These are phyloP conservation scores for Talaromyces atroroseus DNA, from an alignment of 2,329 filamentous ascomycete genomes.

Conservation along the genomic window DNA sequence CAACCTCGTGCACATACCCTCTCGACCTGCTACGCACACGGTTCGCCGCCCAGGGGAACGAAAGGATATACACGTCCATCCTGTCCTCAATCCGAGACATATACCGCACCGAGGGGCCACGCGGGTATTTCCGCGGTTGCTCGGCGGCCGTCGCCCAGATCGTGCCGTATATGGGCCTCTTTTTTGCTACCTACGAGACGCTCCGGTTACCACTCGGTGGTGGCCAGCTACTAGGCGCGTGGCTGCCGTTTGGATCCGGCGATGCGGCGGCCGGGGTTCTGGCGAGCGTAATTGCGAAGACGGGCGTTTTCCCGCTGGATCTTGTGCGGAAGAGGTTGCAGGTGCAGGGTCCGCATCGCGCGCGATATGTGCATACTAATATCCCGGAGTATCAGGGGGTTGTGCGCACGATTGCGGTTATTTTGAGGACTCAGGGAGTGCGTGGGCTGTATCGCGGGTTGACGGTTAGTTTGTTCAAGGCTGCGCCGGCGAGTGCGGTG, in stretches of 20 bases:
- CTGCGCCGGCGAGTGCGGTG: slow-evolving; percentile 84
- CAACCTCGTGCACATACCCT: slow-evolving; percentile 82
- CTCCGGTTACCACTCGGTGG: slow-evolving; percentile 56
- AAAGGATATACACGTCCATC: slow-evolving; percentile 73
- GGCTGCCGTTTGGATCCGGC: slow-evolving; percentile 66
- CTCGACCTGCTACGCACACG: slow-evolving; percentile 88
- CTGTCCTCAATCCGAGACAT: slow-evolving; percentile 67
- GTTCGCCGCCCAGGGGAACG: slow-evolving; percentile 87
- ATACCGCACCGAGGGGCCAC: slow-evolving; percentile 62
- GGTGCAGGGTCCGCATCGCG: slow-evolving; percentile 83
- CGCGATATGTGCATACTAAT: slow-evolving; percentile 73
- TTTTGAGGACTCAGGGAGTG: slow-evolving; percentile 66
- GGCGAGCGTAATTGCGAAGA: slow-evolving; percentile 79
- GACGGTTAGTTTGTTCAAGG: slow-evolving; percentile 83
- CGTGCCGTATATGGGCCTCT: slow-evolving; percentile 93
- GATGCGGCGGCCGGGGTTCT: slow-evolving; percentile 78
- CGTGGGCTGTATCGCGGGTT: slow-evolving; percentile 83
- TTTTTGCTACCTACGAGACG: slow-evolving; percentile 84
- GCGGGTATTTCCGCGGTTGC: slow-evolving; percentile 84
- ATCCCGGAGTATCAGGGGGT: slow-evolving; percentile 79
- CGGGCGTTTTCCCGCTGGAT: slow-evolving; percentile 85
- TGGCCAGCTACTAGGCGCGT: slow-evolving; percentile 19
- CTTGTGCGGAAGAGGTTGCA: slow-evolving; percentile 89
- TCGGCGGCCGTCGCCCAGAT: slow-evolving; percentile 79
- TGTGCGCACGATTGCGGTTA: slow-evolving; percentile 58